Conservation (phyloP, 2,329 filamentous ascomycete species). For the Setomelanomma holmii region DNA sequence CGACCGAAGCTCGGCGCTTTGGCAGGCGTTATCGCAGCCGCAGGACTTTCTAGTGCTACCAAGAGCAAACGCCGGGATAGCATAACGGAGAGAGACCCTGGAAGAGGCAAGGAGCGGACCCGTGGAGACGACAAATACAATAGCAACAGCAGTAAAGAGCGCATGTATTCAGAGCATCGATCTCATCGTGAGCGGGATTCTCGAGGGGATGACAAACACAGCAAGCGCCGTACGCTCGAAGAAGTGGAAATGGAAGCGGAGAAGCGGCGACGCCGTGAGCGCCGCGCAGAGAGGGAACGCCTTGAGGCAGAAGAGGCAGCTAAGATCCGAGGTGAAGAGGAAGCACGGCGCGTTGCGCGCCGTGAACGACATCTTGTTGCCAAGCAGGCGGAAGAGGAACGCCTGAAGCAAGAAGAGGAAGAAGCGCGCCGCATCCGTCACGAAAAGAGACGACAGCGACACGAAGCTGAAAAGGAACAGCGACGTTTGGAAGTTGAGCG, state of each 20-base stretch:
- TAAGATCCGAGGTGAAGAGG: constrained; percentile 30
- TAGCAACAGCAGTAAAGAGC: constrained; percentile 38
- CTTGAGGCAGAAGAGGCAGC: constrained; percentile 35
- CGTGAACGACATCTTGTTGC: constrained; percentile 38
- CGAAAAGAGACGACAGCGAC: constrained; percentile 29
- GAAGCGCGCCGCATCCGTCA: constrained; percentile 38
- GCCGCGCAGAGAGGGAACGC: constrained; percentile 36
- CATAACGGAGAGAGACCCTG: constrained; percentile 39
- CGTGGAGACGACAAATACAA: constrained; percentile 29
- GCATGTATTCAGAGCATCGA: constrained; percentile 33
- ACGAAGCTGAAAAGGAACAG: constrained; percentile 38
- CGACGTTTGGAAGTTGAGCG: constrained; percentile 20
- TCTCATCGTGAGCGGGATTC: constrained; percentile 37
- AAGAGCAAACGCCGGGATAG: constrained; percentile 42
- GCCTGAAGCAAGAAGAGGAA: constrained; percentile 25
- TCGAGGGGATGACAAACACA: constrained; percentile 35
- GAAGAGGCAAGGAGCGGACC: constrained; percentile 24
- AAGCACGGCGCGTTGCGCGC: constrained; percentile 29
- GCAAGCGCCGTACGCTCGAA: constrained; percentile 34
- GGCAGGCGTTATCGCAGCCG: constrained; percentile 25
- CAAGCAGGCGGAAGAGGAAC: constrained; percentile 32
- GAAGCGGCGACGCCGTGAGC: constrained; percentile 34
- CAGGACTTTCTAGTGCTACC: constrained; percentile 26
- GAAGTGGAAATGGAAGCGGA: constrained; percentile 37
- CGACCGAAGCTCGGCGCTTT: constrained; percentile 24